phyloP scores from a whole-genome alignment of 2,329 filamentous ascomycete species.

The Botrytis paeoniae region DNA sequence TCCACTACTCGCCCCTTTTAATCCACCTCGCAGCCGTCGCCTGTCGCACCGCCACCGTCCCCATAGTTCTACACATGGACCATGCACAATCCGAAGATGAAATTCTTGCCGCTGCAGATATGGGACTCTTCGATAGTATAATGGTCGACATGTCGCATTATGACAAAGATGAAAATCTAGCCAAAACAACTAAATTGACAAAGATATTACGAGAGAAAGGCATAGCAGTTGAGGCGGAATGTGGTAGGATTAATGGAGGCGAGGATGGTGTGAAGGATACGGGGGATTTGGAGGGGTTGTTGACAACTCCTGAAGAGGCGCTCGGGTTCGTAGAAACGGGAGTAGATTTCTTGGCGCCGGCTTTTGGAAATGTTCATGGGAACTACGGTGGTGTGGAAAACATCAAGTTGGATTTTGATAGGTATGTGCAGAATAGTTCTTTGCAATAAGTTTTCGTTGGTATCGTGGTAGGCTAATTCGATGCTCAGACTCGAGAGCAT shows the following conservation, averaged over 20 bases:
- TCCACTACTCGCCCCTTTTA: conserved; percentile 55
- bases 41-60: conserved; percentile 53
- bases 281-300: conserved; percentile 56
- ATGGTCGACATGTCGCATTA: conserved; percentile 78
- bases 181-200: conserved; percentile 58
- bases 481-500: conserved; percentile 22
- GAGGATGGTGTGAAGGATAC: conserved; percentile 74
- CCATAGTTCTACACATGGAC: conserved; percentile 63
- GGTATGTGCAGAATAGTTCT: conserved; percentile 25
- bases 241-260: conserved; percentile 67
- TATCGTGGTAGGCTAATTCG: neutral
- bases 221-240: conserved; percentile 66
- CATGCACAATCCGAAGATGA: conserved; percentile 57
- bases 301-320: conserved; percentile 62
- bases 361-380: conserved; percentile 67
- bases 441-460: neutral
- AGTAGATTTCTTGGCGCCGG: conserved; percentile 64
- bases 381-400: conserved; percentile 49
- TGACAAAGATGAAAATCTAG: conserved; percentile 67
- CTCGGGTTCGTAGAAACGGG: conserved; percentile 61
- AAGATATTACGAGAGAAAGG: conserved; percentile 50
- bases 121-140: conserved; percentile 64
- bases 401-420: conserved; percentile 40
- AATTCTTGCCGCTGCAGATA: conserved; percentile 55
- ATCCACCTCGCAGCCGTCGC: conserved; percentile 56